Conservation (phyloP, 768 basidiomycete genomes). For the Lyophyllum semitale region DNA sequence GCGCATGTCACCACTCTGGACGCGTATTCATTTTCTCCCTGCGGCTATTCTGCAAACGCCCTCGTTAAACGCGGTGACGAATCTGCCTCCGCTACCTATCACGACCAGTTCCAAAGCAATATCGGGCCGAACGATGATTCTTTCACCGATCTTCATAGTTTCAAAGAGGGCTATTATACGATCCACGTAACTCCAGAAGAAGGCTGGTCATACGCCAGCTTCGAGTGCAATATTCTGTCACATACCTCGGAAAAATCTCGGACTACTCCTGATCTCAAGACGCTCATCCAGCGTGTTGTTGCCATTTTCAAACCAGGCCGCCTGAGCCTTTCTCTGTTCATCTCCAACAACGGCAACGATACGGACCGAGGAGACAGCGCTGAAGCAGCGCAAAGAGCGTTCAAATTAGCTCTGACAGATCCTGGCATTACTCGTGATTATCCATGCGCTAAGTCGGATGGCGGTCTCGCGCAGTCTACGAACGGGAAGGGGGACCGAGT, state of each 20-base stretch:
- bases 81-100: neutral
- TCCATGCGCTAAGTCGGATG: conserved; percentile 9
- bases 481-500: conserved; percentile 17
- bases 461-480: neutral
- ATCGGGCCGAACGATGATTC: neutral
- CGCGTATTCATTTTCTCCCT: conserved; percentile 91
- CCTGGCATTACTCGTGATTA: conserved; percentile 6
- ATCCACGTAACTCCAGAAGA: conserved; percentile 98
- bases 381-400: conserved; percentile 75
- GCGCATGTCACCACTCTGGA: conserved; percentile 79
- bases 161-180: conserved; percentile 91
- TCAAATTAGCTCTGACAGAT: conserved; percentile 62
- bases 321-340: conserved; percentile 87
- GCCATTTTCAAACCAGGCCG: conserved; percentile 89
- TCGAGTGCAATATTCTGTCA: conserved; percentile 94
- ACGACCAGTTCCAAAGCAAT: conserved; percentile 10
- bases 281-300: conserved; percentile 86
- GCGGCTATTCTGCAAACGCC: conserved; percentile 95
- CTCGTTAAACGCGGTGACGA: conserved; percentile 66
- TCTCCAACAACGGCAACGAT: conserved; percentile 67
- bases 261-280: conserved; percentile 71
- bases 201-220: conserved; percentile 98
- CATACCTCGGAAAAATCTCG: conserved; percentile 25
- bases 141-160: conserved; percentile 13
- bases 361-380: conserved; percentile 50